Conservation (phyloP, 2,329 filamentous ascomycete genomes). For the Neurospora crassa region DNA sequence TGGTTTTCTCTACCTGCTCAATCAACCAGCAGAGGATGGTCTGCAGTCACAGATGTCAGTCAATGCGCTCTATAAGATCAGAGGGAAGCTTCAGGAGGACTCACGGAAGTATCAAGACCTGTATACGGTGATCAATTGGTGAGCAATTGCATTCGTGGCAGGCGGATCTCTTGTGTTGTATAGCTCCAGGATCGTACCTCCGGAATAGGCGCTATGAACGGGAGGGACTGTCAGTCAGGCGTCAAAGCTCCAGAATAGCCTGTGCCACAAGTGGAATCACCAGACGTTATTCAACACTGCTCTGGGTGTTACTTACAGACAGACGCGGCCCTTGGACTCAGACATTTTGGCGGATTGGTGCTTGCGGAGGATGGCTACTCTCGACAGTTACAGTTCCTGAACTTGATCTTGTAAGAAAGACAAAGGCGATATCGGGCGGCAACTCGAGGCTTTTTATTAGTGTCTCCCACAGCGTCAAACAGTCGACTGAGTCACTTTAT, state of each 20-base stretch:
- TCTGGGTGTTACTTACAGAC: slow-evolving; percentile 19
- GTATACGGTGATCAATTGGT: not conserved
- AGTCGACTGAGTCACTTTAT: not conserved
- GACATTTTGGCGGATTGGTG: slow-evolving; percentile 5
- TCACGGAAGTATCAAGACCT: slow-evolving; percentile 31
- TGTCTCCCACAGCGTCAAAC: not conserved
- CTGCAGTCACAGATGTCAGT: not conserved
- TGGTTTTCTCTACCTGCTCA: slow-evolving; percentile 14
- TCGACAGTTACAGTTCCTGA: not conserved
- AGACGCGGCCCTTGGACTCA: slow-evolving; percentile 26
- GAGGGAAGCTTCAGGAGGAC: not conserved
- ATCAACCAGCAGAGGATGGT: slow-evolving; percentile 33
- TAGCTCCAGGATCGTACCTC: slow-evolving; percentile 14
- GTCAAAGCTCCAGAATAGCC: not conserved
- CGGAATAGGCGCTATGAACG: slow-evolving; percentile 18
- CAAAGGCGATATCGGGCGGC: slow-evolving; percentile 1
- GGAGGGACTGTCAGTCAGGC: slow-evolving; percentile 1
- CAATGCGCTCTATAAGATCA: not conserved
- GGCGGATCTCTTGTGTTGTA: not conserved
- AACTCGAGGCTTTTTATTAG: not conserved
- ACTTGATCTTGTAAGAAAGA: not conserved
- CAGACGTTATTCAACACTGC: not conserved
- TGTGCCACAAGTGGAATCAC: not conserved
- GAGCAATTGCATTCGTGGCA: not conserved
- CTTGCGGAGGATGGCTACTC: not conserved